Percentiles rank a stretch among this genome's conserved stretches.
Evolutionary conservation across 1,284 basidiomycete species (phyloP).

Genomic region (Trametes sp.): DNA sequence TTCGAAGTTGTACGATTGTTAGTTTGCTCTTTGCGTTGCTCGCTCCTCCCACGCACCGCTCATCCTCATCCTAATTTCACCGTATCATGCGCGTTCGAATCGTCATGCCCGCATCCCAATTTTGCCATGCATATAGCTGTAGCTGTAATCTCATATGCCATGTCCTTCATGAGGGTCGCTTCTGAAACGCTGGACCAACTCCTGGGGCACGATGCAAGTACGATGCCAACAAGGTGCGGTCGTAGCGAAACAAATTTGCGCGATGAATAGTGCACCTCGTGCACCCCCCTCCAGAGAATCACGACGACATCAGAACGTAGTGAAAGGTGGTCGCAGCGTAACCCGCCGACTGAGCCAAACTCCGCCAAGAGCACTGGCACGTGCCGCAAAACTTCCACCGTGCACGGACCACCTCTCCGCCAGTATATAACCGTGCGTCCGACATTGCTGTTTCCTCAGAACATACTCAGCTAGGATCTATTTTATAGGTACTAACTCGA

Average conservation of each 20-base stretch:
- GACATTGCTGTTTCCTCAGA: constrained; percentile 56
- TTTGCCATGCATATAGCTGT: neutral
- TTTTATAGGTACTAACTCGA: constrained; percentile 90
- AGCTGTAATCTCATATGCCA: neutral
- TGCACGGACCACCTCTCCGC: constrained; percentile 34
- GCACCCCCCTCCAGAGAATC: too few species aligned
- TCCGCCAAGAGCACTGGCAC: neutral
- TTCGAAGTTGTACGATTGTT: too few species aligned
- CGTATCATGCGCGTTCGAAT: neutral
- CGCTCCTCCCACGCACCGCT: neutral
- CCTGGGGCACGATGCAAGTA: too few species aligned
- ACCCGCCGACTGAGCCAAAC: constrained; percentile 23
- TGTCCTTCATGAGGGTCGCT: too few species aligned
- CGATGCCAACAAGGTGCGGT: too few species aligned
- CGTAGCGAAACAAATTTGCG: too few species aligned
- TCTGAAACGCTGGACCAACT: too few species aligned
- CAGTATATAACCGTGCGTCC: constrained; percentile 46
- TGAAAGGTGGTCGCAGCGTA: too few species aligned
- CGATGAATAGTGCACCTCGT: too few species aligned
- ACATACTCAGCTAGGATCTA: constrained; percentile 91
- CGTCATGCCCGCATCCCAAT: neutral
- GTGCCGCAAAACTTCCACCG: constrained; percentile 20
- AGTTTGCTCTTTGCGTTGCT: neutral
- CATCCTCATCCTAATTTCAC: neutral
- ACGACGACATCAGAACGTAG: too few species aligned